phyloP scores from a whole-genome alignment of 129 eudicot genomes.

The Arctium lappa region DNA sequence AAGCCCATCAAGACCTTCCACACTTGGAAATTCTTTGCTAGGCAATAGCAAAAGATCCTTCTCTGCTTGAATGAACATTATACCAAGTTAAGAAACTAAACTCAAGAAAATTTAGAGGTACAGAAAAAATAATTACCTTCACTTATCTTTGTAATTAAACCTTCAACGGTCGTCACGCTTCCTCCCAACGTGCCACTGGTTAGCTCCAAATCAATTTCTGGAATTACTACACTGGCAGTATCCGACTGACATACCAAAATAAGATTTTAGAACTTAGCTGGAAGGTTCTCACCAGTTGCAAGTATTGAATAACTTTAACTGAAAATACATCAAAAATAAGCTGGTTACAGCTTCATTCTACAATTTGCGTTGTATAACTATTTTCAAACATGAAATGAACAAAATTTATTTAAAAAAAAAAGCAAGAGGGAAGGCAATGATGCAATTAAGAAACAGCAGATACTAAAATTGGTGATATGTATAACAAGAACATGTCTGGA shows the following conservation, averaged over 20 bases:
- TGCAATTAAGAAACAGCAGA: neutral
- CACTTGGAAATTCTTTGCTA: neutral
- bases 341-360: neutral
- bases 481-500: neutral
- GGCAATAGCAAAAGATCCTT: neutral
- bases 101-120: neutral
- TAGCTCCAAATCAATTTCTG: slow-evolving; percentile 89
- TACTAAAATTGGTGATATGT: neutral
- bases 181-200: slow-evolving; percentile 96
- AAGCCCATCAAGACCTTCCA: neutral
- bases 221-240: slow-evolving; percentile 77
- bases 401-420: neutral
- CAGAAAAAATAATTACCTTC: slow-evolving; percentile 59
- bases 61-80: neutral
- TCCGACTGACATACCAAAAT: slow-evolving; percentile 59
- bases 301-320: slow-evolving; percentile 3
- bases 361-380: neutral
- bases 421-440: neutral
- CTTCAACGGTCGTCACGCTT: slow-evolving; percentile 83
- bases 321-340: neutral
- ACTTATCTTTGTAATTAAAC: slow-evolving; percentile 72
- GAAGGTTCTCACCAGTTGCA: slow-evolving; percentile 2
- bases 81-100: neutral
- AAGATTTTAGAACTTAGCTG: neutral
- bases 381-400: neutral